Conservation (phyloP, 768 basidiomycete genomes). For the Mrakia blollopis region DNA sequence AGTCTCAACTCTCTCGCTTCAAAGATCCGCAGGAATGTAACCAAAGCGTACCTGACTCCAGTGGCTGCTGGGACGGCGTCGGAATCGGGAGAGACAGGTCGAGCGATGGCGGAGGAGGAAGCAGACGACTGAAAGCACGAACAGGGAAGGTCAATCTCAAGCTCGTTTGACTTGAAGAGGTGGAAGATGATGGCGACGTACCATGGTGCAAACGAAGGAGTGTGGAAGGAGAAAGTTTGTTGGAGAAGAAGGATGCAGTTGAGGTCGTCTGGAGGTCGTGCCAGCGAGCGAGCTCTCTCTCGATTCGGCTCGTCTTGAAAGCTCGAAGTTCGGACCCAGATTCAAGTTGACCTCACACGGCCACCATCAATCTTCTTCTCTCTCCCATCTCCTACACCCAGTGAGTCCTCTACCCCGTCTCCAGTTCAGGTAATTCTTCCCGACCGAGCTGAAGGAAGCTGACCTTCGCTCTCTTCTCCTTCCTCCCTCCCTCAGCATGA, state of each 20-base stretch:
- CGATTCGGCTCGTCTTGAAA: background rate
- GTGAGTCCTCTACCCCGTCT: background rate
- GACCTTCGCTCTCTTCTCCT: no score
- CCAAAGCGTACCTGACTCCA: conserved; percentile 7
- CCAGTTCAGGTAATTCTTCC: background rate
- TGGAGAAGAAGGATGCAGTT: background rate
- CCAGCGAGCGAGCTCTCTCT: conserved; percentile 1
- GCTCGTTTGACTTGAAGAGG: background rate
- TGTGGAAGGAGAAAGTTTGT: background rate
- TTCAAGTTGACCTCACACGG: no score
- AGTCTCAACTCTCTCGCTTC: no score
- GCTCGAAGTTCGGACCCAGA: no score
- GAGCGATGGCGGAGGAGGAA: conserved; percentile 14
- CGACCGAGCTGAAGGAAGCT: background rate
- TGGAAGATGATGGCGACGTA: background rate
- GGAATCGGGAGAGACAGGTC: background rate
- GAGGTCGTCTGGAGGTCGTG: no score
- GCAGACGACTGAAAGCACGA: background rate
- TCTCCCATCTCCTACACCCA: no score
- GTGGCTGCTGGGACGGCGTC: background rate
- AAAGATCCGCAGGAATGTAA: no score
- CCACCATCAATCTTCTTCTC: no score
- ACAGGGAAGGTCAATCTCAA: background rate
- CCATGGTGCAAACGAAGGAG: background rate
- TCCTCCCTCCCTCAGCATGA: conserved; percentile 37